A percentile compares a stretch with the other conserved stretches of the same genome.
Conservation (phyloP, 1,284 basidiomycete genomes). For the Meripilus lineatus region DNA sequence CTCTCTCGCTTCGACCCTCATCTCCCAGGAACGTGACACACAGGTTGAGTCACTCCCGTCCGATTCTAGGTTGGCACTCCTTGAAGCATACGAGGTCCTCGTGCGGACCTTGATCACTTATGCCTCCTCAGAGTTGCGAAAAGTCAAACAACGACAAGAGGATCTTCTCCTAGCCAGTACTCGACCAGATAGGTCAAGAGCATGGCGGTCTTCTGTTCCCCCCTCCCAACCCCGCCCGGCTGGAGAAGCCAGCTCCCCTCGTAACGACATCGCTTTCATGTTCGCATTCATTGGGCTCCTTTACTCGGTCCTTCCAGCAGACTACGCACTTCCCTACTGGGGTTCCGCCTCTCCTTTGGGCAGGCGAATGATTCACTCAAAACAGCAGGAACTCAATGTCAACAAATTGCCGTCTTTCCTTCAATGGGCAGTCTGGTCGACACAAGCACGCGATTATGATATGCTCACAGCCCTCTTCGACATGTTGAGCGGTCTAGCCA, state of each 20-base stretch:
- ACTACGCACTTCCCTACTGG: slow-evolving; percentile 84
- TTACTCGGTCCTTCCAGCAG: slow-evolving; percentile 69
- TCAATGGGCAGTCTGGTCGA: slow-evolving; percentile 84
- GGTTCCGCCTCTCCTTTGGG: slow-evolving; percentile 48
- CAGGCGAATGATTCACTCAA: slow-evolving; percentile 43
- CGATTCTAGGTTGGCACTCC: slow-evolving; percentile 63
- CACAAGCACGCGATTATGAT: slow-evolving; percentile 65
- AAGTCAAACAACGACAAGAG: slow-evolving; percentile 89
- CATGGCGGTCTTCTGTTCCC: slow-evolving; percentile 42
- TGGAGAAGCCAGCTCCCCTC: slow-evolving; percentile 41
- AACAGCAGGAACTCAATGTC: slow-evolving; percentile 50
- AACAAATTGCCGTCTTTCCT: slow-evolving; percentile 77
- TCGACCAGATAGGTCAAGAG: slow-evolving; percentile 51
- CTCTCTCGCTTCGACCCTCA: slow-evolving; percentile 40
- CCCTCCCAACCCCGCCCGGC: slow-evolving; percentile 15
- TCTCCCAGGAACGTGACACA: slow-evolving; percentile 43
- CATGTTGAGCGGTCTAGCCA: slow-evolving; percentile 83
- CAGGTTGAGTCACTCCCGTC: slow-evolving; percentile 55
- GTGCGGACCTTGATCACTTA: slow-evolving; percentile 72
- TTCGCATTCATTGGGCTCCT: slow-evolving; percentile 81
- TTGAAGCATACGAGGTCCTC: slow-evolving; percentile 68
- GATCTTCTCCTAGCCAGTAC: slow-evolving; percentile 68
- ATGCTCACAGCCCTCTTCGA: slow-evolving; percentile 82
- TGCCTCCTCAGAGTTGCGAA: slow-evolving; percentile 83
- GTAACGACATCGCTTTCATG: slow-evolving; percentile 82